Evolutionary conservation across 495 filamentous ascomycete genomes (phyloP), one percentile per base, ranked within the genome.

Genomic region (Halenospora varia): DNA sequence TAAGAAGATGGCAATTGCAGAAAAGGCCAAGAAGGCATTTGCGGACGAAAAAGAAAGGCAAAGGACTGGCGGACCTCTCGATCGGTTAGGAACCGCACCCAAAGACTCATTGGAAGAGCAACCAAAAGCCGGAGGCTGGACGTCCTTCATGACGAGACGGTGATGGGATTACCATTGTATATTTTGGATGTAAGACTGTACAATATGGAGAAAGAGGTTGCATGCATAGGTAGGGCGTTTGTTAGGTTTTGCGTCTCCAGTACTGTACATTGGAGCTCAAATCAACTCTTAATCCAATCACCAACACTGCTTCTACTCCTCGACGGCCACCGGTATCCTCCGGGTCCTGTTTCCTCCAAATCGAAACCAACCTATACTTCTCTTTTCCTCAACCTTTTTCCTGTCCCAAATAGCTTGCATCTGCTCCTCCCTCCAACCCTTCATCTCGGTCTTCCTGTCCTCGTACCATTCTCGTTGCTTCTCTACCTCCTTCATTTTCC

Each of bases 21-120:
- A 66, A 8, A 75, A 74, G 62, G 73, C 70, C 20, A 70, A 67
- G 51, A 58, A 76, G 19, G 84, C 81, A 17, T 74, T 78, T 51
- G 75, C 75, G 51, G 62, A 71, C 35, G 77, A 81, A 66, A 73
- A 72, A 58, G 72, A 75, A 53, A 78, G 73, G 48, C 73, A 81
- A 66, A 66, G 66, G 53, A 60, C 60, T n/a, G 77, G 77, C 15
- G 79, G 78, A 6, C 69, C 73, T 22, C 59, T 81, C 35, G 78
- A 81, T 55, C 70, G 70, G 61, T 48, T 80, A 42, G 77, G 73
- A 3, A 52, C 48, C 11, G 42, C 48, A 24, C 26, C 20, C 1
- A 48, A 61, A 23, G 20, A 20, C 39, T 25, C n/a, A 25, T 20
- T n/a, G 2, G 57, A 51, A n/a, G 54, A 54, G 11, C 47, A 60